These are phyloP conservation scores for Malania oleifera DNA, from an alignment of 164 flowering plant species.

Conservation along the genomic window DNA sequence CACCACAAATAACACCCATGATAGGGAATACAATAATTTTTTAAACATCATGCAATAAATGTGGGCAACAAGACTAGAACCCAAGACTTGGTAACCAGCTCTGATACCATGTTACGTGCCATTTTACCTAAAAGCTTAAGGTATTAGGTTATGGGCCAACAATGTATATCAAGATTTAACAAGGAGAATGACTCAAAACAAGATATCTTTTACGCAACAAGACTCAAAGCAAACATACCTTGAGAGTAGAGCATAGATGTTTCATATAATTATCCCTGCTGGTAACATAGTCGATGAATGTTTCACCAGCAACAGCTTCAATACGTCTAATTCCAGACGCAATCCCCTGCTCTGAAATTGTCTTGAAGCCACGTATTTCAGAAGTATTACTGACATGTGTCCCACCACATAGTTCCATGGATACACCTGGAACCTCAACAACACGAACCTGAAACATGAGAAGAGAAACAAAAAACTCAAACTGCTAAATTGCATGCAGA, in stretches of 20 bases:
- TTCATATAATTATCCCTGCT: conserved; percentile 62
- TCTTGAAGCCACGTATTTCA: conserved; percentile 87
- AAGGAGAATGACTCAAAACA: background rate
- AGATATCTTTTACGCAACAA: background rate
- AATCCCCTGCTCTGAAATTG: conserved; percentile 90
- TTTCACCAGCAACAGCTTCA: conserved; percentile 93
- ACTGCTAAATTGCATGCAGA: background rate
- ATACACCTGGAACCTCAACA: conserved; percentile 95
- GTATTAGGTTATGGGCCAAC: too few relatives aligned
- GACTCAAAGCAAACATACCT: conserved; percentile 30
- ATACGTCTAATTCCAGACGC: conserved; percentile 91
- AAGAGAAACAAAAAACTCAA: background rate
- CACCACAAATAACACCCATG: too few relatives aligned
- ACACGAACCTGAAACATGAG: conserved; percentile 68
- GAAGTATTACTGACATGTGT: conserved; percentile 86
- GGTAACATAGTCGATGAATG: conserved; percentile 65
- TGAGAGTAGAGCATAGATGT: conserved; percentile 71
- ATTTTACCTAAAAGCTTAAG: too few relatives aligned
- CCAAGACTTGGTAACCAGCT: too few relatives aligned
- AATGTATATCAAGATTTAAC: too few relatives aligned
- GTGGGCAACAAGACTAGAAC: too few relatives aligned
- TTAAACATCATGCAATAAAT: too few relatives aligned
- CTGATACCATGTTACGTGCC: too few relatives aligned
- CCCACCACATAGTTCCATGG: conserved; percentile 97
- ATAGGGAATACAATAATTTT: too few relatives aligned